Evolutionary conservation across 176 grass and related monocot genomes (phyloP).

Genomic region (Oryza coarctata): DNA sequence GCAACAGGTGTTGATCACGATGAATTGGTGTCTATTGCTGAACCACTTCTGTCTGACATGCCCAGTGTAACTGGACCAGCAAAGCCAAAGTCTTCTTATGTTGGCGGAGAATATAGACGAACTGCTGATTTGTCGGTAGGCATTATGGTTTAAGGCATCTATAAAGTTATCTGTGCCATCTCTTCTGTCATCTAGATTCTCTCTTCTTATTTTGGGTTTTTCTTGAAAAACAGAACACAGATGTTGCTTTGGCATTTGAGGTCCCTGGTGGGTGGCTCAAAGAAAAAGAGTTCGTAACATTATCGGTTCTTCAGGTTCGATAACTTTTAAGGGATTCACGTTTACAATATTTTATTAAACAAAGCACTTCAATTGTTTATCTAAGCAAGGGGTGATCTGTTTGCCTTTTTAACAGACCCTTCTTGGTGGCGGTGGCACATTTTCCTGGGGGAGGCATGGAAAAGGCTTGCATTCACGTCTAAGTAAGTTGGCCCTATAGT

Average conservation of each 20-base stretch:
- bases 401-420: constrained; percentile 52
- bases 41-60: constrained; percentile 80
- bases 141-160: constrained; percentile 7
- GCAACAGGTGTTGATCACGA: constrained; percentile 87
- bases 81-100: constrained; percentile 80
- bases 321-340: not conserved
- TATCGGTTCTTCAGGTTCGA: constrained; percentile 78
- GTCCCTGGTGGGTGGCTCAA: constrained; percentile 89
- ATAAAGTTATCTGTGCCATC: constrained; percentile 17
- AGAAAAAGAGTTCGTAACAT: constrained; percentile 65
- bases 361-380: constrained; percentile 12
- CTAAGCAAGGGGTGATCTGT: not conserved
- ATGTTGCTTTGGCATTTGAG: constrained; percentile 90
- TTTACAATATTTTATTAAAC: constrained; percentile 6
- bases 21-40: constrained; percentile 69
- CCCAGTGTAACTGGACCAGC: constrained; percentile 41
- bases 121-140: constrained; percentile 66
- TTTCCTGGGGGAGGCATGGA: constrained; percentile 82
- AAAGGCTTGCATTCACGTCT: constrained; percentile 76
- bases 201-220: constrained; percentile 32
- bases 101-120: constrained; percentile 77
- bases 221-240: constrained; percentile 56
- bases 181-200: not conserved
- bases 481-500: constrained; percentile 44
- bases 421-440: constrained; percentile 78